Base-by-base conservation (phyloP, 78 protist genomes). In the Pigoraptor vietnamica region DNA sequence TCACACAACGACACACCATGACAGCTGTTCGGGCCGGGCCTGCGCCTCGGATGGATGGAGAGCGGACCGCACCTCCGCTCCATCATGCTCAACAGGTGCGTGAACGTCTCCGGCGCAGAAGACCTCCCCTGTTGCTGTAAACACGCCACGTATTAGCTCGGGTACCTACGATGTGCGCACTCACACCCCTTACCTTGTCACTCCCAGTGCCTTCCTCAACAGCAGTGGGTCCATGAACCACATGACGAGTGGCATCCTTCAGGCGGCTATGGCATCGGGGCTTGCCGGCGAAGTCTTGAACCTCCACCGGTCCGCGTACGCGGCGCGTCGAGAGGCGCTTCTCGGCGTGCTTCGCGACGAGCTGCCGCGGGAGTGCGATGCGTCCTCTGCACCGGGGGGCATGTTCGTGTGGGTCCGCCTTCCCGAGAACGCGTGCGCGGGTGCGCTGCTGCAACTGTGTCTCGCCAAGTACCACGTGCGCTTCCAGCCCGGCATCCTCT, bases 1-100 rank as follows among this genome's bases (percentile, higher is more conserved):
- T n/a, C n/a, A n/a, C n/a, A n/a, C n/a, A n/a, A n/a, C n/a, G n/a
- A n/a, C n/a, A n/a, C n/a, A n/a, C n/a, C n/a, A n/a, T n/a, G n/a
- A n/a, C n/a, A n/a, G 81, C 39, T 92, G 56, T 36, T 87, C 2
- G 86, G 67, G n/a, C 93, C 93, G 40, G 93, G 93, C 19, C 90
- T 92, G 1, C 90, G 93, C 19, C 90, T 92, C 14, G 93, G 93
- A 1, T 92, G 93, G 93, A 39, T 87, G 2, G 90, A 92, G 48
- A 38, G 90, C n/a, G 37, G 55, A 39, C 37, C 34, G 67, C n/a
- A n/a, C n/a, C n/a, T n/a, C n/a, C n/a, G n/a, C n/a, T n/a, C n/a
- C n/a, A n/a, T n/a, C n/a, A n/a, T n/a, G n/a, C n/a, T n/a, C n/a
- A n/a, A n/a, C n/a, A n/a, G n/a, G n/a, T n/a, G n/a, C n/a, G n/a